Evolutionary conservation across 768 basidiomycete genomes (phyloP), one percentile per base, ranked within the genome.

Genomic region (Phaffia australis): DNA sequence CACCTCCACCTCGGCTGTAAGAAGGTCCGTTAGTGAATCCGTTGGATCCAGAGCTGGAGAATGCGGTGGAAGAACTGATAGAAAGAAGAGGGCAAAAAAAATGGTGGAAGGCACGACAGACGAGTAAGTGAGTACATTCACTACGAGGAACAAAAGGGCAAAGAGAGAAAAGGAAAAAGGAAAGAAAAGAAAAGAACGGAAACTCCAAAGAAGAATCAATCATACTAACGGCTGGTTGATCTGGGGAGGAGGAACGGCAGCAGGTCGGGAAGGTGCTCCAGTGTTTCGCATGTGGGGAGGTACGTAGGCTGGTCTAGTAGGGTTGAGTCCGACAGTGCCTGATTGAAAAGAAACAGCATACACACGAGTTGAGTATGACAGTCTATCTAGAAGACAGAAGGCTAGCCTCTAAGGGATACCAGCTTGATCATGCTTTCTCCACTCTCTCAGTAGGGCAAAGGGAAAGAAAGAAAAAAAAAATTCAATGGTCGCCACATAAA

Each of bases 241-340:
- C 30, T 49, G 64, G 48, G 69, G 70, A 35, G 69, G 64, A 48
- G 73, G 73, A 25, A 72, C 67, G 61, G 66, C 51, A 14, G 63
- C 48, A 48, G 72, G 70, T 47, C 69, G 51, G 14, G 69, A 35
- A 27, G 73, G 72, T 55, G 70, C 71, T 29, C 66, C 56, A 30
- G 65, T 63, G 42, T 65, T 65, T 56, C 77, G 72, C 64, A 76
- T 71, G 73, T 77, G 77, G 70, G 77, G 77, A 42, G 77, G 77
- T 55, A 77, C 73, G 64, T 77, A 77, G 54, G 77, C 77, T 29
- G 77, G 75, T 66, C 76, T 73, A 27, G 72, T 71, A 58, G 76
- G 75, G 75, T 77, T 76, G 30, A 77, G 71, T 18, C 70, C 68
- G 58, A 73, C 72, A 19, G 69, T 63, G 60, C 58, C 73, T 73